Base-by-base conservation (phyloP, 2,329 filamentous ascomycete genomes). In the Thermoascus crustaceus region DNA sequence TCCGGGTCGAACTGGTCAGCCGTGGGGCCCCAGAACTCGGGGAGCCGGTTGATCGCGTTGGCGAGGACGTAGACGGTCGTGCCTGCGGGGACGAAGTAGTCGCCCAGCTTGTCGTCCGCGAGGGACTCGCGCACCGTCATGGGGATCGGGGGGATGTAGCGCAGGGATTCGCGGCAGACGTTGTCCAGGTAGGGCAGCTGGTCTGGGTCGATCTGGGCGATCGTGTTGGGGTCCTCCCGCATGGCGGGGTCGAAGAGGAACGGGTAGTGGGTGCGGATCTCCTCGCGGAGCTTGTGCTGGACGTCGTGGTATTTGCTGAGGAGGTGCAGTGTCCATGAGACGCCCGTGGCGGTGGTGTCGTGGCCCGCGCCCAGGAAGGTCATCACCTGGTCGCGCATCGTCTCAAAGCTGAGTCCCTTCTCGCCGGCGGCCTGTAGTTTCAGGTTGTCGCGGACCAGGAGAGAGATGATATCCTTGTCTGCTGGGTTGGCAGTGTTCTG, bases 111-210 rank as follows among this genome's bases (percentile, higher is more conserved):
- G 36, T 67, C 63, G 17, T 66, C 62, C 4, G 45, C 49, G 19
- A 64, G 32, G 0, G 62, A 58, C 40, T 68, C 53, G 5, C 66
- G 60, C n/a, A 68, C 63, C 2, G 63, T 65, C 55, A 66, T 63
- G 16, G 65, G 64, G 29, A 68, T 67, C 3, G 66, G 63, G 2
- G 64, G 63, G 38, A 67, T 67, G 50, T 58, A 62, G 26, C 67
- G 63, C 4, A 70, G 55, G 0, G 62, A 61, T 47, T 71, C 67
- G 34, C 62, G 61, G 53, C 65, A 67, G 24, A 69, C 59, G 34
- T 66, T 67, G 42, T 68, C 62, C 4, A 69, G 52, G 45, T 62
- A 70, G 0, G 63, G 64, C 2, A 69, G 50, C 30, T 52, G 46
- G 42, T 69, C 60, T 0, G 56, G 53, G 34, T 68, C 61, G 0